Evolutionary conservation across 1,284 basidiomycete genomes (phyloP).

Genomic region (Ceratobasidium sp.): DNA sequence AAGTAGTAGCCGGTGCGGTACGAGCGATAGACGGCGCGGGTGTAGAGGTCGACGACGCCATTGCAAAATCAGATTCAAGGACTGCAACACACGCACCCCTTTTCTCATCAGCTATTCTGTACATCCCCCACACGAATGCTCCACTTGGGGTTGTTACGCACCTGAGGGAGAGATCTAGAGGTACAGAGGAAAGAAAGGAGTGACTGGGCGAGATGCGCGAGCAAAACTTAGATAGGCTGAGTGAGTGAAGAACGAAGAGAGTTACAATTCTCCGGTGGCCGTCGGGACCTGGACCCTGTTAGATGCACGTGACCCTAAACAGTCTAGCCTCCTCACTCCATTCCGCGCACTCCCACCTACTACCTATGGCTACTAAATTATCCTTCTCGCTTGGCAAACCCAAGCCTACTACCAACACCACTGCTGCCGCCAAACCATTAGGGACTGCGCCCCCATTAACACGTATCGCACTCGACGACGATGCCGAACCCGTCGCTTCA

Average conservation of each 20-base stretch:
- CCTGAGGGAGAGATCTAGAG: constrained; percentile 12
- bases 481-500: constrained; percentile 7
- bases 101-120: no score
- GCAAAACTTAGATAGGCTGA: not conserved
- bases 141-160: constrained; percentile 1
- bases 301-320: constrained; percentile 3
- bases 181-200: no score
- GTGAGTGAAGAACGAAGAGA: no score
- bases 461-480: constrained; percentile 23
- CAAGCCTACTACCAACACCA: constrained; percentile 16
- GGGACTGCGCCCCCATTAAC: constrained; percentile 32
- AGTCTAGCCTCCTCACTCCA: not conserved
- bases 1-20: not conserved
- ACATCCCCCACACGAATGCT: no score
- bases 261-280: no score
- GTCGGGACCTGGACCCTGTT: constrained; percentile 27
- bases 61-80: constrained; percentile 2
- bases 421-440: not conserved
- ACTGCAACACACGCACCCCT: constrained; percentile 2
- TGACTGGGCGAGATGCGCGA: no score
- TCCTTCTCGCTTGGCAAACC: constrained; percentile 38
- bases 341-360: not conserved
- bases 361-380: constrained; percentile 37
- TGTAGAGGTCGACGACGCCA: constrained; percentile 31
- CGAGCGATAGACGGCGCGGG: constrained; percentile 22